Conservation (phyloP, 495 filamentous ascomycete species). For the Neurospora sp. region DNA sequence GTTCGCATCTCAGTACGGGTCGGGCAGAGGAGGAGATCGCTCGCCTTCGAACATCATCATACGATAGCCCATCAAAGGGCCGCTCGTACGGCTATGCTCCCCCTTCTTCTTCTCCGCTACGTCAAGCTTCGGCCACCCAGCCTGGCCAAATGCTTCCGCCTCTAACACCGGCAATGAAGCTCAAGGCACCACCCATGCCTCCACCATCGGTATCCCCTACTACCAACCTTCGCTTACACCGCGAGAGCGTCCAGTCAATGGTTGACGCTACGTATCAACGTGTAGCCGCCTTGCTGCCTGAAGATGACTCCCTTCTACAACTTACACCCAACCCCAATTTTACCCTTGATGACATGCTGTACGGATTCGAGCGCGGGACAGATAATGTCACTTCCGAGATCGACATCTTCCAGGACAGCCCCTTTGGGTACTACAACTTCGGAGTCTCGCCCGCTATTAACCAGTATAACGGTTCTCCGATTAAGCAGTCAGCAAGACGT, state of each 20-base stretch:
- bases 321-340: conserved; percentile 64
- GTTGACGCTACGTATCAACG: conserved; percentile 78
- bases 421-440: conserved; percentile 30
- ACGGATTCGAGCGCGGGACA: conserved; percentile 36
- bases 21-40: conserved; percentile 92
- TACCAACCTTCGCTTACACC: conserved; percentile 88
- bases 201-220: conserved; percentile 86
- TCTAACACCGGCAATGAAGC: conserved; percentile 76
- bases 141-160: conserved; percentile 61
- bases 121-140: conserved; percentile 33
- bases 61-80: conserved; percentile 77
- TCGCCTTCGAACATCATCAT: conserved; percentile 82
- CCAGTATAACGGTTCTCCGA: conserved; percentile 53
- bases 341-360: conserved; percentile 40
- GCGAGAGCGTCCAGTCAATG: conserved; percentile 75
- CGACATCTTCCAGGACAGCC: conserved; percentile 61
- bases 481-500: conserved; percentile 62
- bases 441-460: conserved; percentile 25
- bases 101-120: conserved; percentile 51
- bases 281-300: conserved; percentile 45
- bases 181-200: conserved; percentile 71
- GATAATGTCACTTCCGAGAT: conserved; percentile 45
- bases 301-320: conserved; percentile 46
- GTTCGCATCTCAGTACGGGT: conserved; percentile 71
- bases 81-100: conserved; percentile 37